Evolutionary conservation across 2,329 filamentous ascomycete species (phyloP).

Genomic region (Talaromyces pinophilus): DNA sequence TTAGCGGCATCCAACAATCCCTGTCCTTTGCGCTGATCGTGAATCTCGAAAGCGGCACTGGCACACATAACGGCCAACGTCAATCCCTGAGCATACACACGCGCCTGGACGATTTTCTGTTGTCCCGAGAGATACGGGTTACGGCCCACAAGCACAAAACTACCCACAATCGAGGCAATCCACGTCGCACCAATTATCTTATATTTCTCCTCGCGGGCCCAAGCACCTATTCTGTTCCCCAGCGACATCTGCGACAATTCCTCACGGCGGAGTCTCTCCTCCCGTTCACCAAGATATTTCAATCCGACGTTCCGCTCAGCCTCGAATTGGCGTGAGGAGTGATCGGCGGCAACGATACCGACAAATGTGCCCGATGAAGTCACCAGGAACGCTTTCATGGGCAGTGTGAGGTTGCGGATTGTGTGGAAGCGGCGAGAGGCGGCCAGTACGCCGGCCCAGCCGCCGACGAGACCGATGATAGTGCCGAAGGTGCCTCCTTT

Average conservation of each 20-base stretch:
- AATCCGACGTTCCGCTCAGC: constrained; percentile 66
- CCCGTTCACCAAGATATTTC: constrained; percentile 64
- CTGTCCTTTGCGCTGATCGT: constrained; percentile 73
- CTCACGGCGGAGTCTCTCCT: constrained; percentile 58
- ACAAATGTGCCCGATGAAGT: constrained; percentile 79
- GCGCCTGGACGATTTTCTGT: constrained; percentile 91
- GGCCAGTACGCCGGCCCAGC: constrained; percentile 65
- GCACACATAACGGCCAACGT: constrained; percentile 82
- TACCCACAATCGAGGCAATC: constrained; percentile 75
- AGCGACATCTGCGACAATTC: constrained; percentile 58
- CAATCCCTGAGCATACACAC: constrained; percentile 89
- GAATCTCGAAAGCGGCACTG: constrained; percentile 77
- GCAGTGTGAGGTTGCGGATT: constrained; percentile 80
- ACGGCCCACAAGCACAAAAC: constrained; percentile 73
- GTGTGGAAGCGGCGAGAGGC: constrained; percentile 72
- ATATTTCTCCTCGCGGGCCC: constrained; percentile 80
- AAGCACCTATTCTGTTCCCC: constrained; percentile 66
- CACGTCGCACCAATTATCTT: constrained; percentile 79
- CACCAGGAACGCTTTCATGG: constrained; percentile 87
- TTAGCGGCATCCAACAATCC: constrained; percentile 51
- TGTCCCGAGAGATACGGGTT: constrained; percentile 71
- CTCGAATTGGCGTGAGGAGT: constrained; percentile 71
- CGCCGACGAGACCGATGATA: constrained; percentile 64
- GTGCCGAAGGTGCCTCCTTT: constrained; percentile 78
- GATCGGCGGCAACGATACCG: constrained; percentile 85